These are phyloP conservation scores for Cytospora paraplurivora DNA, from an alignment of 2,329 filamentous ascomycete genomes.

Conservation along the genomic window DNA sequence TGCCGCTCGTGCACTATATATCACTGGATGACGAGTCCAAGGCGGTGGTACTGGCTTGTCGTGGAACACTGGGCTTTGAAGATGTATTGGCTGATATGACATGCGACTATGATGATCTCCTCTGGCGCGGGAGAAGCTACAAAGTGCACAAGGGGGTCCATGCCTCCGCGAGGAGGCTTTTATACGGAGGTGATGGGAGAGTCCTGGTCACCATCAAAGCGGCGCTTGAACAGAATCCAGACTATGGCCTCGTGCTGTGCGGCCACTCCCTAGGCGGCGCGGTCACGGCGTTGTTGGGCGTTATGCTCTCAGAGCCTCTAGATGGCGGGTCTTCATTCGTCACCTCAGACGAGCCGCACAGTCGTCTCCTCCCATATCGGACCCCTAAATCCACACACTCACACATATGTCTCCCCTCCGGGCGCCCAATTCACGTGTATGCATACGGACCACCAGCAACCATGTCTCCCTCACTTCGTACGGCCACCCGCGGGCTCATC, in stretches of 20 bases:
- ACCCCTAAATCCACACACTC: constrained; percentile 30
- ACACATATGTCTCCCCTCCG: constrained; percentile 59
- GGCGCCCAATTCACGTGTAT: constrained; percentile 76
- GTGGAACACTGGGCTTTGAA: constrained; percentile 73
- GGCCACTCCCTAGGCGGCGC: constrained; percentile 71
- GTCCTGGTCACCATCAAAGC: constrained; percentile 68
- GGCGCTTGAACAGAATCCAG: constrained; percentile 65
- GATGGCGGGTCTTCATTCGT: constrained; percentile 60
- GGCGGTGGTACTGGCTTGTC: constrained; percentile 71
- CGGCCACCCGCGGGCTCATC: constrained; percentile 71
- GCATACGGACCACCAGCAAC: constrained; percentile 76
- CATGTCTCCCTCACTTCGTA: constrained; percentile 69
- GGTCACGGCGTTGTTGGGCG: constrained; percentile 69
- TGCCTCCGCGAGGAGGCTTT: constrained; percentile 66
- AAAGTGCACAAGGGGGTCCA: constrained; percentile 76
- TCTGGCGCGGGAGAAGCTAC: constrained; percentile 65
- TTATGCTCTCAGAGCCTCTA: constrained; percentile 69
- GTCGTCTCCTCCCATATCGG: constrained; percentile 39
- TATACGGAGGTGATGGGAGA: constrained; percentile 67
- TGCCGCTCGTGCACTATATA: constrained; percentile 73
- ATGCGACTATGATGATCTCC: constrained; percentile 69
- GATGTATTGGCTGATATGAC: constrained; percentile 74
- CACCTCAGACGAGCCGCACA: constrained; percentile 56
- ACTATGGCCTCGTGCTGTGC: constrained; percentile 70
- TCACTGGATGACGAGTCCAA: constrained; percentile 71